Evolutionary conservation across 345 rosid species (phyloP).

Genomic region (Toxicodendron radicans): DNA sequence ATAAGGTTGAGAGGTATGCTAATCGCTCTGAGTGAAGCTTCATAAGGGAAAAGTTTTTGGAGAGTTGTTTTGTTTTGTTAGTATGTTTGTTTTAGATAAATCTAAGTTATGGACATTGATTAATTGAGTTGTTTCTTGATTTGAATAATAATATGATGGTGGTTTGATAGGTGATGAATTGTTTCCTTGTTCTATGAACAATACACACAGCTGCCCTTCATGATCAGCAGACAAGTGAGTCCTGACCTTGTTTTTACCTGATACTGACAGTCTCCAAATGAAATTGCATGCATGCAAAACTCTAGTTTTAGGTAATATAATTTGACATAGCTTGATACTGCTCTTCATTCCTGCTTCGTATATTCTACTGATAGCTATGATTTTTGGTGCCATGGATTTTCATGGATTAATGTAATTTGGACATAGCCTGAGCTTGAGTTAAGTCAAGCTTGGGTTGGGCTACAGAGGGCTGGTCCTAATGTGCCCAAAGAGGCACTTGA

Average conservation of each 20-base stretch:
- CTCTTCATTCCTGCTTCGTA: neutral
- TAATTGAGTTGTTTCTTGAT: neutral
- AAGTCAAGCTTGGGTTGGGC: neutral
- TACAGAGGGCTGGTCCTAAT: too few relatives aligned
- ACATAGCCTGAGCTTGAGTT: neutral
- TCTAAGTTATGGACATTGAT: too few relatives aligned
- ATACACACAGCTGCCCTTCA: neutral
- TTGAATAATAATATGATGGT: neutral
- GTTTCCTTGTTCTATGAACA: too few relatives aligned
- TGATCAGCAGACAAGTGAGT: too few relatives aligned
- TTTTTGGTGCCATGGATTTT: neutral
- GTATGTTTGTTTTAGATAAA: too few relatives aligned
- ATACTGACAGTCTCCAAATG: neutral
- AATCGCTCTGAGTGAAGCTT: conserved; percentile 28
- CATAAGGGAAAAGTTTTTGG: too few relatives aligned
- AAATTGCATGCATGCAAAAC: neutral
- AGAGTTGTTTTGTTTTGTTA: too few relatives aligned
- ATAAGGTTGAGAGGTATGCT: conserved; percentile 39
- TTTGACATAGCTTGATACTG: too few relatives aligned
- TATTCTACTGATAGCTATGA: neutral
- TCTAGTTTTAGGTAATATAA: too few relatives aligned
- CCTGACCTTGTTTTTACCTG: too few relatives aligned
- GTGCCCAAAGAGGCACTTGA: neutral
- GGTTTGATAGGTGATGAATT: neutral
- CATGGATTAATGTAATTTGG: neutral